These are phyloP conservation scores for Agrocybe praecox DNA, from an alignment of 768 basidiomycete species.

Conservation along the genomic window DNA sequence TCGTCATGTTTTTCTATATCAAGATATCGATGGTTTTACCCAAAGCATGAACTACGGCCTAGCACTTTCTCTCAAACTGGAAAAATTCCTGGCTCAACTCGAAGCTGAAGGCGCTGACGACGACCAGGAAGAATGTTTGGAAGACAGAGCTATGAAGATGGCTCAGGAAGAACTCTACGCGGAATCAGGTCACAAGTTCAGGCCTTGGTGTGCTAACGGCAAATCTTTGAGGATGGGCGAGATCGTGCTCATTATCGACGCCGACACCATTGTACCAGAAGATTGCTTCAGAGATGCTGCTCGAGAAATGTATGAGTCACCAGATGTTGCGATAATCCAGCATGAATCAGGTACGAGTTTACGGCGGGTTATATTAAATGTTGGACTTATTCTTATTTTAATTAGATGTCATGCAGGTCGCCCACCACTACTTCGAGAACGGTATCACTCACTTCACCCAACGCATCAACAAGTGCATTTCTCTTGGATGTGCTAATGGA, in stretches of 20 bases:
- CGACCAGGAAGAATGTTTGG: constrained; percentile 52
- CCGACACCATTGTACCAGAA: constrained; percentile 78
- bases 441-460: constrained; percentile 88
- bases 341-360: constrained; percentile 70
- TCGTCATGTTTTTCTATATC: not conserved
- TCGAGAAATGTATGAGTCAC: constrained; percentile 77
- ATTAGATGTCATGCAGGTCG: constrained; percentile 81
- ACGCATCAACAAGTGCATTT: constrained; percentile 84
- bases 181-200: constrained; percentile 55
- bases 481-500: constrained; percentile 77
- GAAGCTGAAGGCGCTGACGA: constrained; percentile 43
- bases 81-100: constrained; percentile 51
- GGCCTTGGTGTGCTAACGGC: constrained; percentile 77
- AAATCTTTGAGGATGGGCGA: constrained; percentile 76
- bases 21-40: not conserved
- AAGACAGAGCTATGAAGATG: constrained; percentile 72
- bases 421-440: constrained; percentile 88
- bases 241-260: constrained; percentile 81
- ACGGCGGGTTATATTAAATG: not conserved
- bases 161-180: constrained; percentile 73
- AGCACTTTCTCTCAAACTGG: constrained; percentile 63
- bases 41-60: constrained; percentile 82
- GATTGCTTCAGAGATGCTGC: constrained; percentile 89
- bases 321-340: constrained; percentile 86
- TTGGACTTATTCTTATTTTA: not conserved